phyloP scores from a whole-genome alignment of 345 rosid genomes.

The Streptanthus diversifolius region DNA sequence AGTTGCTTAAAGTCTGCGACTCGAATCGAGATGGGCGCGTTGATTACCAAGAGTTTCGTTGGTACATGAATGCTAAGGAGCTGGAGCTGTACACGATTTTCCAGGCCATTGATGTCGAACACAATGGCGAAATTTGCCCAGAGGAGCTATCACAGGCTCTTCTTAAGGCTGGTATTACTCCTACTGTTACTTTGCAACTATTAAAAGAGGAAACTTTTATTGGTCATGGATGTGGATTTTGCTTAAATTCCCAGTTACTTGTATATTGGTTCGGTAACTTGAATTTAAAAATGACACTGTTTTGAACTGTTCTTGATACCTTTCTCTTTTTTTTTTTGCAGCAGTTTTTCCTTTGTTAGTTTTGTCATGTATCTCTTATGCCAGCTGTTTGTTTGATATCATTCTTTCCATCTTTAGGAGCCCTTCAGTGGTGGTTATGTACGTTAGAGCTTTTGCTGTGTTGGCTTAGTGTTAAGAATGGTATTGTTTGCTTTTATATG shows the following conservation, averaged over 20 bases:
- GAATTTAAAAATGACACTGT: not conserved
- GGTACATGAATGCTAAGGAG: conserved; percentile 88
- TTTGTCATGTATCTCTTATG: not conserved
- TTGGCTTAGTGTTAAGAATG: too few relatives aligned
- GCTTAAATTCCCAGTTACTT: not conserved
- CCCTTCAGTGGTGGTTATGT: not conserved
- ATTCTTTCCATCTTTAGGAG: not conserved
- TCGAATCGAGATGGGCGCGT: conserved; percentile 85
- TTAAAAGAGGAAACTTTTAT: not conserved
- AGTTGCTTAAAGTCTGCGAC: conserved; percentile 72
- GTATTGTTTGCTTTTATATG: not conserved
- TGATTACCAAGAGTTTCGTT: conserved; percentile 75
- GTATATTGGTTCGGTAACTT: not conserved
- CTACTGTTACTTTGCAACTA: not conserved
- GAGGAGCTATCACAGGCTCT: conserved; percentile 87
- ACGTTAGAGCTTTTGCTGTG: too few relatives aligned
- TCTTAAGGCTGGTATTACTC: conserved; percentile 64
- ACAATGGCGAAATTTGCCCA: conserved; percentile 79
- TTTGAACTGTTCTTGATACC: not conserved
- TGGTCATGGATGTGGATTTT: not conserved
- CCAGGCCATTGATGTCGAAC: conserved; percentile 70
- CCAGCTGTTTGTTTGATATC: not conserved
- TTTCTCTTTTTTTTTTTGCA: not conserved
- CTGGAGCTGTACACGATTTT: conserved; percentile 65
- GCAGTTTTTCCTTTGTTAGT: not conserved